Evolutionary conservation across 108 stramenopile species (phyloP).

Genomic region (Nannochloropsis salina): DNA sequence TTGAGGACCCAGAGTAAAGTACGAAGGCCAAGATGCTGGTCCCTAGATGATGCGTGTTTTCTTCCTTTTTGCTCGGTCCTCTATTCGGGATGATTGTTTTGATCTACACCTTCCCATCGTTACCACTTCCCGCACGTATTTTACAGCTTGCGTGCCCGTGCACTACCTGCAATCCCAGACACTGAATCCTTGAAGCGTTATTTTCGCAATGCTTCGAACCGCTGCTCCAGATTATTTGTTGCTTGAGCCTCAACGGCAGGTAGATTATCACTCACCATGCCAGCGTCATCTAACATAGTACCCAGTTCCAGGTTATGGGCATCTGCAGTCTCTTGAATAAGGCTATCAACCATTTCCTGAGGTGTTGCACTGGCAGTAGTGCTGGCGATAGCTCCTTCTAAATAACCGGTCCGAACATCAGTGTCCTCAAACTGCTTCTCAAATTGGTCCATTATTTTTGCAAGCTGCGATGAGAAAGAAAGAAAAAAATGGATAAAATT

Average conservation of each 20-base stretch:
- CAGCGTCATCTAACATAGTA: constrained; percentile 79
- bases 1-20: too few species aligned
- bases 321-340: constrained; percentile 86
- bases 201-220: constrained; percentile 51
- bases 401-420: constrained; percentile 73
- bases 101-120: too few species aligned
- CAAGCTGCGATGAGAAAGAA: background rate
- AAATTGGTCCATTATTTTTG: constrained; percentile 83
- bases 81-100: too few species aligned
- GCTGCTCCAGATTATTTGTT: constrained; percentile 38
- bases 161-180: too few species aligned
- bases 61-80: too few species aligned
- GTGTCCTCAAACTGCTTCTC: constrained; percentile 98
- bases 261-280: constrained; percentile 67
- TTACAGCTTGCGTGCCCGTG: too few species aligned
- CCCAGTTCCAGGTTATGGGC: constrained; percentile 84
- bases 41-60: too few species aligned
- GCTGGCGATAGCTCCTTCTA: constrained; percentile 91
- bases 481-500: background rate
- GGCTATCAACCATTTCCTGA: constrained; percentile 83
- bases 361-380: constrained; percentile 91
- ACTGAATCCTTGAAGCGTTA: constrained; percentile 20
- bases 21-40: too few species aligned
- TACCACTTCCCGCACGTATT: too few species aligned
- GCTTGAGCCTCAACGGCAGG: constrained; percentile 48